These are phyloP conservation scores for Alternaria alternata DNA, from an alignment of 2,329 filamentous ascomycete genomes.

Conservation along the genomic window DNA sequence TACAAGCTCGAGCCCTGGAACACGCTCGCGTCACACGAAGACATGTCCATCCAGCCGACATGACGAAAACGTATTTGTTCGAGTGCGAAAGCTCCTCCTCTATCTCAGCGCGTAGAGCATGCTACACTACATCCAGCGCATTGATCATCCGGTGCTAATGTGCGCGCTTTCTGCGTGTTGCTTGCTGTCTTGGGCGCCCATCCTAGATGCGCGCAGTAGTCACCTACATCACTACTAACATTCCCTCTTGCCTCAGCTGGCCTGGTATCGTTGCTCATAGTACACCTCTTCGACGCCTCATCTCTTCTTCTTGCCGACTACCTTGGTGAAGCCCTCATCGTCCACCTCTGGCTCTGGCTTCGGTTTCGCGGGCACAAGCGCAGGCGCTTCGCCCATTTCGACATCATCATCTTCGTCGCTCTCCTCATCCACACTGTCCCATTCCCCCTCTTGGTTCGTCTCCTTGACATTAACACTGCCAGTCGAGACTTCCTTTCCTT, in stretches of 20 bases:
- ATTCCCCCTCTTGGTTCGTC: conserved; percentile 59
- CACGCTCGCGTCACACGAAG: conserved; percentile 14
- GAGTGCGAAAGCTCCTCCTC: not conserved
- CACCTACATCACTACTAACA: not conserved
- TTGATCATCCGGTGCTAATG: not conserved
- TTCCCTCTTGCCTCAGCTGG: not conserved
- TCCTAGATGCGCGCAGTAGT: not conserved
- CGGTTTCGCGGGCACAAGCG: conserved; percentile 44
- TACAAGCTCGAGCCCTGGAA: conserved; percentile 15
- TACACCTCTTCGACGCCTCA: conserved; percentile 21
- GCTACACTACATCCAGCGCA: not conserved
- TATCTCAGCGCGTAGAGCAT: not conserved
- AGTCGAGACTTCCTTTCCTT: conserved; percentile 64
- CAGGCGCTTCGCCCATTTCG: conserved; percentile 50
- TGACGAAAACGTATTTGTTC: not conserved
- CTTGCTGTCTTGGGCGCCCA: not conserved
- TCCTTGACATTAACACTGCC: conserved; percentile 61
- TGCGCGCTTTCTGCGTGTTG: not conserved
- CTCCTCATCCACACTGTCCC: conserved; percentile 61
- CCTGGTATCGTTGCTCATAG: not conserved
- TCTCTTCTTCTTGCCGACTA: conserved; percentile 52
- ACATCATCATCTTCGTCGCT: conserved; percentile 54
- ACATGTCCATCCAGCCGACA: not conserved
- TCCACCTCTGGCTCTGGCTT: conserved; percentile 51
- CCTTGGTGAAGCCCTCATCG: conserved; percentile 54